Evolutionary conservation across 176 grass and related monocot species (phyloP), one percentile per base, ranked within the genome.

Genomic region (Rhynchospora tenuis): DNA sequence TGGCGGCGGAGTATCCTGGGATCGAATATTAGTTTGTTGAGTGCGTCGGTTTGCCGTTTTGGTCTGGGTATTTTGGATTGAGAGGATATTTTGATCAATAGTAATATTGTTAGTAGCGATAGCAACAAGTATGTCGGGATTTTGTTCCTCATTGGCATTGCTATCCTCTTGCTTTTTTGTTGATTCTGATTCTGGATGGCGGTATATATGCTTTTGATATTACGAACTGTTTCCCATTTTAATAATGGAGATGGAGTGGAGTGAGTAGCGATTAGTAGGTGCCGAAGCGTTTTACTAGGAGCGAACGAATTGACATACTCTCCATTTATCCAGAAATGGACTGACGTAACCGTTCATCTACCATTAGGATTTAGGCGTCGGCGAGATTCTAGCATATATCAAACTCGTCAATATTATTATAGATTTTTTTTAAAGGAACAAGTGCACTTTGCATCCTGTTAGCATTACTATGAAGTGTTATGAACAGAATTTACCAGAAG

Each of bases 1-100:
- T 82, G 80, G 11, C 80, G 61, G 3, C 7, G 44, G 23, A 52
- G n/a, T 67, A 45, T 82, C 52, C 47, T 82, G 3, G 80, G 80
- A 50, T 82, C 80, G 19, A 20, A 82, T 54, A 82, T 82, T 2
- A 82, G 59, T 50, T 27, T 46, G 80, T 82, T 64, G 26, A 82
- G 80, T 6, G 61, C 2, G 9, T 82, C 61, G 2, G 61, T 67
- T 67, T 82, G 80, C 13, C 58, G 59, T 46, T 33, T 64, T 1
- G 60, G 12, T 19, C 6, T 23, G 2, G 60, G 43, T 63, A 31
- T 23, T 29, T 55, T 12, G 6, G 73, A 17, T 55, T 77, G 73
- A 29, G 73, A 55, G 13, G 50, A 56, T 31, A 77, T 29, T 28
- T 77, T 77, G 51, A 38, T 38, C 1, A 77, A 55, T 77, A 77